Evolutionary conservation across 495 filamentous ascomycete genomes (phyloP), one percentile per base, ranked within the genome.

Genomic region (Durotheca rogersii): DNA sequence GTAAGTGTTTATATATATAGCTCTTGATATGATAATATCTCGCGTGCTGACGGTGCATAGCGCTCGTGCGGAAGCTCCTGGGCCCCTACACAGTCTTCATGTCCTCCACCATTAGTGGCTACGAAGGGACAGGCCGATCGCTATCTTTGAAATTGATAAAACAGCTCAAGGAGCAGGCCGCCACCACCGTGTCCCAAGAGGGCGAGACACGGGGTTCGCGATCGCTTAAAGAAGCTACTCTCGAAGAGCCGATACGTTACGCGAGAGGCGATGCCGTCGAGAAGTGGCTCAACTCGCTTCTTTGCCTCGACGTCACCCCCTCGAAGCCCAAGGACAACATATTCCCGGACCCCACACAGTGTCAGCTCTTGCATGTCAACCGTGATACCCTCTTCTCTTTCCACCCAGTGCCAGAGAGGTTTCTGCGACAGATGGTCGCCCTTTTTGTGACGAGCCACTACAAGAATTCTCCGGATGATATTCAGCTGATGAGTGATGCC

Each of bases 61-160:
- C 56, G 31, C 69, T 96, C 33, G 93, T 97, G 9, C 80, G 85
- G 53, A 96, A 96, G 65, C 77, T 99, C 21, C 88, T 99, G 81
- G 93, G 94, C 0, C 93, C 91, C n/a, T 99, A 97, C 68, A 75
- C 97, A 16, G 90, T 97, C 2, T 99, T 99, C 73, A 99, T 99
- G 94, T 90, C 94, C 3, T 97, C 93, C 1, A 99, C 94, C 10
- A 96, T 99, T 71, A 97, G 96, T 61, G 94, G 94, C 42, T 99
- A 99, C 64, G 94, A 99, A 72, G 94, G 94, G 53, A 99, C 94
- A 2, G 94, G 94, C 21, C 81, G 94, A 30, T 96, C 92, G 1
- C 77, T 99, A 1, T 97, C 94, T 2, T 70, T 99, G 32, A 99
- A 99, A 70, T 77, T 99, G 50, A 97, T 99, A 52, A 91, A 96